Evolutionary conservation across 176 grass and related monocot genomes (phyloP).

Genomic region (Zea luxurians): DNA sequence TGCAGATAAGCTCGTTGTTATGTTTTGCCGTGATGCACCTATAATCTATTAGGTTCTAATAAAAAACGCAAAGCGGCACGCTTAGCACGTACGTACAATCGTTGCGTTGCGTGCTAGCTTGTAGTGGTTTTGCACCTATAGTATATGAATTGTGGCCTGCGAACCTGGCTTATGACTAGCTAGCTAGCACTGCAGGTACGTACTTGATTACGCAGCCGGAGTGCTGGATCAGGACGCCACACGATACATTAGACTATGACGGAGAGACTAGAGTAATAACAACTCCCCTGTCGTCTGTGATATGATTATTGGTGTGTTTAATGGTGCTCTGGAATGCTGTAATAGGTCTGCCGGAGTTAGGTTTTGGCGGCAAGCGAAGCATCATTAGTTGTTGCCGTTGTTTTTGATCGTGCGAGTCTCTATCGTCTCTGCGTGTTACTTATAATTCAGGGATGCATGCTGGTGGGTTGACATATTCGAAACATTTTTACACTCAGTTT

Average conservation of each 20-base stretch:
- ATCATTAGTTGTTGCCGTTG: not conserved
- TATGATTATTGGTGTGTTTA: not conserved
- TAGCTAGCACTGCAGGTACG: not conserved
- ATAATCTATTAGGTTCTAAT: not conserved
- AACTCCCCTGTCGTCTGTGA: not conserved
- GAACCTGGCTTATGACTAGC: too few relatives aligned
- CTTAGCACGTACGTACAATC: conserved; percentile 28
- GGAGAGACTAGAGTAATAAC: not conserved
- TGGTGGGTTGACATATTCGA: too few relatives aligned
- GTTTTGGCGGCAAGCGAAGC: conserved; percentile 21
- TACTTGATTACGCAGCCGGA: conserved; percentile 31
- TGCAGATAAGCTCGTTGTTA: conserved; percentile 29
- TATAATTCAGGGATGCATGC: not conserved
- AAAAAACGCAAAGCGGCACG: conserved; percentile 28
- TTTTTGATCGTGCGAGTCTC: not conserved
- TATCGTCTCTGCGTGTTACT: not conserved
- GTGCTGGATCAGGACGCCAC: not conserved
- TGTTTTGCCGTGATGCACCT: not conserved
- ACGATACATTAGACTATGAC: not conserved
- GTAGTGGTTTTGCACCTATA: not conserved
- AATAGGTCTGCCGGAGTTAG: not conserved
- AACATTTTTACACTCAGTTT: too few relatives aligned
- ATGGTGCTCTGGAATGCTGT: not conserved
- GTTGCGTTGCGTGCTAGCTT: conserved; percentile 12
- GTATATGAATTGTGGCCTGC: too few relatives aligned